A percentile compares a stretch with the other conserved stretches of the same genome.
Evolutionary conservation across 192 early-diverging fungal genomes (phyloP).

Genomic region (Backusella circina): DNA sequence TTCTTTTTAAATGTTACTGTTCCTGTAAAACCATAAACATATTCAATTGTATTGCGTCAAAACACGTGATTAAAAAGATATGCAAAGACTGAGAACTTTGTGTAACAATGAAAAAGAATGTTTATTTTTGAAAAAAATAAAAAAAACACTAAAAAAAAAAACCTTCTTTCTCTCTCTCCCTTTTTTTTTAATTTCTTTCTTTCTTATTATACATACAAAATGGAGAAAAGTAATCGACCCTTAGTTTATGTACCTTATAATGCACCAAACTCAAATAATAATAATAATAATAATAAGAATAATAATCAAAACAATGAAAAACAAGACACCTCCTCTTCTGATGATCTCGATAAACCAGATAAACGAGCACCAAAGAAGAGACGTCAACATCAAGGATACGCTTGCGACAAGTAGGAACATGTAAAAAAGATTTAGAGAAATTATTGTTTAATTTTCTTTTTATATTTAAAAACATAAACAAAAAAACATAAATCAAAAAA

Average conservation of each 20-base stretch:
- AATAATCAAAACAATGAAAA: slow-evolving; percentile 4
- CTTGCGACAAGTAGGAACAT: slow-evolving; percentile 21
- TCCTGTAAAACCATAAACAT: neutral
- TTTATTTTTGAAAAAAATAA: neutral
- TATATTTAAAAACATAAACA: neutral
- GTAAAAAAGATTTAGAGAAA: neutral
- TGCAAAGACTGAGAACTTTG: neutral
- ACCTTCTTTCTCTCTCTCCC: neutral
- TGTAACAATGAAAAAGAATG: neutral
- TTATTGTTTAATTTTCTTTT: neutral
- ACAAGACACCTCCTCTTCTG: neutral
- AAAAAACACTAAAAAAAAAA: neutral
- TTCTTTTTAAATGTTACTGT: neutral
- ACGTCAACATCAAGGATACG: slow-evolving; percentile 18
- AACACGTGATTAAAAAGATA: neutral
- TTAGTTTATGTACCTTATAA: slow-evolving; percentile 7
- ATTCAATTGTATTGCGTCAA: neutral
- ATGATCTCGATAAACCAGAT: neutral
- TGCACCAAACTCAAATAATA: neutral
- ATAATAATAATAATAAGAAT: neutral
- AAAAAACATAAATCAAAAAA: neutral
- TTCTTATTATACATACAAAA: neutral
- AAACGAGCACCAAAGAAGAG: neutral
- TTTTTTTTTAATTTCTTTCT: neutral
- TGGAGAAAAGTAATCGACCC: neutral